Conservation (phyloP, 139 green algal genomes). For the Eudorina sp. region DNA sequence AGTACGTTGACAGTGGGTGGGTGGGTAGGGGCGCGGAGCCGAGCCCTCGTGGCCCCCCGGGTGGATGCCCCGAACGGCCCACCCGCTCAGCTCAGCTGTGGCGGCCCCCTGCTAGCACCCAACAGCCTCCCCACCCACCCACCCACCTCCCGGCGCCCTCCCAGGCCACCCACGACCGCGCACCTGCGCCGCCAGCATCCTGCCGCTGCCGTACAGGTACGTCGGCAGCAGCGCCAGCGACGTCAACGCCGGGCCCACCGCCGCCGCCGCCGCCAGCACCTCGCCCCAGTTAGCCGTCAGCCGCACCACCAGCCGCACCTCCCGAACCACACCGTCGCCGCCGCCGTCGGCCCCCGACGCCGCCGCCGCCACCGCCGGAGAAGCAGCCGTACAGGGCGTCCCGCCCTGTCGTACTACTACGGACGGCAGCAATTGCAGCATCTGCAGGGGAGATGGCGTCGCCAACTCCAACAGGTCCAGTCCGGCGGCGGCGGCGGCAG, state of each 20-base stretch:
- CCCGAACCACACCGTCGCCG: neutral
- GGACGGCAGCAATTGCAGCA: conserved; percentile 29
- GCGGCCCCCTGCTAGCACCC: too few species aligned
- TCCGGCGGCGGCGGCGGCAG: neutral
- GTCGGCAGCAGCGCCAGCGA: conserved; percentile 34
- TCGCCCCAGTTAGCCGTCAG: conserved; percentile 2
- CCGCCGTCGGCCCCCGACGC: neutral
- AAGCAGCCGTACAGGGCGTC: neutral
- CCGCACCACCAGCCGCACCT: conserved; percentile 39
- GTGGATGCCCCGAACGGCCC: too few species aligned
- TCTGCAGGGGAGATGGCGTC: neutral
- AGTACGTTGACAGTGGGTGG: too few species aligned
- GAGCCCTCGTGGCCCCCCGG: too few species aligned
- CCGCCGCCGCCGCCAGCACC: conserved; percentile 14
- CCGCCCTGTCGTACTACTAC: conserved; percentile 7
- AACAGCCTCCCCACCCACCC: too few species aligned
- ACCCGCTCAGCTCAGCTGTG: too few species aligned
- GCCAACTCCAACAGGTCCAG: conserved; percentile 25
- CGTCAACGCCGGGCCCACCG: neutral
- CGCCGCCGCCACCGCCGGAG: neutral
- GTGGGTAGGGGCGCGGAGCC: too few species aligned
- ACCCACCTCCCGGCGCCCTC: too few species aligned
- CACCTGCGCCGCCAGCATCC: conserved; percentile 29
- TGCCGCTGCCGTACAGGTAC: conserved; percentile 39
- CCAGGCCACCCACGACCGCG: too few species aligned